These are phyloP conservation scores for Diaporthe citrichinensis DNA, from an alignment of 2,329 filamentous ascomycete species.

Conservation along the genomic window DNA sequence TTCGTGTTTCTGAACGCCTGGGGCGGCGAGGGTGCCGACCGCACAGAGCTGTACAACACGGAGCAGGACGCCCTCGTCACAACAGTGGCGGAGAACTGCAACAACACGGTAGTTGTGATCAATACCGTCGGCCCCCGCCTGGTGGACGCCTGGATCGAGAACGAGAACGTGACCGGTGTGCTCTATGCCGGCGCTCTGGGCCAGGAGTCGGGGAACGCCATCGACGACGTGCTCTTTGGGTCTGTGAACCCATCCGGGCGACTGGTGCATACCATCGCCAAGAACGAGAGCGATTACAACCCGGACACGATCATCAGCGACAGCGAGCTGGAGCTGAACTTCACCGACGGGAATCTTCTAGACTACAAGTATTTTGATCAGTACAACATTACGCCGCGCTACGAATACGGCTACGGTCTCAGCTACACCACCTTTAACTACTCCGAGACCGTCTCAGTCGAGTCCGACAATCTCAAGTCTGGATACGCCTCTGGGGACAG, in stretches of 20 bases:
- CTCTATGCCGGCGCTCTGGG: slow-evolving; percentile 76
- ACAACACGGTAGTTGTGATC: slow-evolving; percentile 75
- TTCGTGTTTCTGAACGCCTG: slow-evolving; percentile 77
- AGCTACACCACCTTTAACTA: slow-evolving; percentile 65
- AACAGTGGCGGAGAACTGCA: slow-evolving; percentile 70
- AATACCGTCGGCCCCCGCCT: slow-evolving; percentile 75
- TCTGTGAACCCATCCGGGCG: slow-evolving; percentile 69
- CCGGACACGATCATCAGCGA: slow-evolving; percentile 60
- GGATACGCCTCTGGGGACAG: slow-evolving; percentile 57
- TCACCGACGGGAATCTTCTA: slow-evolving; percentile 64
- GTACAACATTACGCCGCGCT: slow-evolving; percentile 62
- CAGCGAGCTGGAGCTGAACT: slow-evolving; percentile 63
- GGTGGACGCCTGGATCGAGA: slow-evolving; percentile 69
- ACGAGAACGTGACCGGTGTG: slow-evolving; percentile 74
- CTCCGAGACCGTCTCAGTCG: slow-evolving; percentile 47
- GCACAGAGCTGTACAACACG: slow-evolving; percentile 74
- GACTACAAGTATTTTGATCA: slow-evolving; percentile 70
- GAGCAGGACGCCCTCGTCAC: slow-evolving; percentile 70
- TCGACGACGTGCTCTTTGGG: slow-evolving; percentile 71
- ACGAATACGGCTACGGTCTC: slow-evolving; percentile 70
- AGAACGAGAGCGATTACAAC: slow-evolving; percentile 69
- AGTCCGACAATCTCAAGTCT: slow-evolving; percentile 46
- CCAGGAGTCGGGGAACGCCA: slow-evolving; percentile 70
- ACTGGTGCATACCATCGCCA: slow-evolving; percentile 73
- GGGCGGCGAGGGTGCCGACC: slow-evolving; percentile 79